Base-by-base conservation (phyloP, 768 basidiomycete species). In the Boletus barrowsii region DNA sequence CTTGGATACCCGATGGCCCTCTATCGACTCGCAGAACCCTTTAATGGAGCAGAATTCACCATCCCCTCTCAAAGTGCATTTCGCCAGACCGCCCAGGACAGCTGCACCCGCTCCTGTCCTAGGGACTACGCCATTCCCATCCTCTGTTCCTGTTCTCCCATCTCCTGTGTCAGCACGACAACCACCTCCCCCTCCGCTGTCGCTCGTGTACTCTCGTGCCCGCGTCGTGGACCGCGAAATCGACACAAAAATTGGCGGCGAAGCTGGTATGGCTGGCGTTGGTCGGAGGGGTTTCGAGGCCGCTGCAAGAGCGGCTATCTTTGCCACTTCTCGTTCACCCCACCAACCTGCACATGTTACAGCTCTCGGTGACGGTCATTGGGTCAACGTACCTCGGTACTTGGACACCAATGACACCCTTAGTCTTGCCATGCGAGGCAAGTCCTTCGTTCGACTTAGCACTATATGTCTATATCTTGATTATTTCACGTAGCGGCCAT, bases 231-330 rank as follows among this genome's bases (percentile, higher is more conserved):
- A 64, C 30, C 68, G 65, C 8, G 77, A 80, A 33, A 76, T 85
- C 10, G 81, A 88, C 63, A 90, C 88, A n/a, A 83, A 86, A 66
- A 77, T 65, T 3, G 88, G 89, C 4, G 89, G 89, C 8, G 83
- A 77, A 49, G 89, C 88, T 10, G 88, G 89, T 1, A 94, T 95
- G 93, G 93, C 93, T 1, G 93, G 93, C 10, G 91, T 95, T 8
- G 93, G 93, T 9, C 75, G 93, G 55, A 75, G 92, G 60, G 93
- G 90, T 1, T 93, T 93, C 55, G 78, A 76, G 13, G 88, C 91
- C 17, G 88, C 82, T 10, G 83, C 86, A 49, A 82, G 83, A 42
- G 85, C 84, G 0, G 83, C 83, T 9, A 73, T 84, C 76, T 72
- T 78, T 56, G 53, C 73, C 33, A 17, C 67, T 22, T 50, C 64